phyloP scores from a whole-genome alignment of 1,139 yeast genomes.

The Trichomonascaceae sp. region DNA sequence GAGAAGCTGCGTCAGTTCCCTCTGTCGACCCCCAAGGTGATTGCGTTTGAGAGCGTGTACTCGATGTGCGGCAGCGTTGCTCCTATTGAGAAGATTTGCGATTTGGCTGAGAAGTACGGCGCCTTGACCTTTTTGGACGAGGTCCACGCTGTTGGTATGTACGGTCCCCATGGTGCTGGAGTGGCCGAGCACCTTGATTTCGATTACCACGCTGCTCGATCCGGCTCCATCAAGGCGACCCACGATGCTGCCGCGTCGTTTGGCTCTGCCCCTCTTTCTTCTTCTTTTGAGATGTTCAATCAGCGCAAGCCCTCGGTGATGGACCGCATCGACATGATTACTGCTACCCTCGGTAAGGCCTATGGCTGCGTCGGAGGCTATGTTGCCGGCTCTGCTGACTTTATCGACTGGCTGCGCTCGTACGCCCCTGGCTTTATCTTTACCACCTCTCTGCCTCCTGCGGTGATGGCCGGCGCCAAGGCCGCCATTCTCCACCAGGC shows the following conservation, averaged over 20 bases:
- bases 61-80: constrained; percentile 98
- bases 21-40: constrained; percentile 72
- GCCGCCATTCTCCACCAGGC: constrained; percentile 82
- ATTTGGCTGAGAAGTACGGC: constrained; percentile 92
- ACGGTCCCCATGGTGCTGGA: constrained; percentile 99
- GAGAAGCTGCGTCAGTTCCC: constrained; percentile 67
- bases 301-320: constrained; percentile 43
- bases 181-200: constrained; percentile 94
- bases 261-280: constrained; percentile 6
- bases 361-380: constrained; percentile 97
- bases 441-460: constrained; percentile 92
- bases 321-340: constrained; percentile 89
- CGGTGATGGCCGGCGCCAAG: constrained; percentile 93
- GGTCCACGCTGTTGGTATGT: constrained; percentile 98
- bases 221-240: constrained; percentile 4
- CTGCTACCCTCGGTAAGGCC: constrained; percentile 96
- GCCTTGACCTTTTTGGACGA: constrained; percentile 95
- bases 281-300: constrained; percentile 1
- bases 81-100: constrained; percentile 86
- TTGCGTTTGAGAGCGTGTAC: constrained; percentile 94
- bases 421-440: constrained; percentile 96
- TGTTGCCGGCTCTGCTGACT: constrained; percentile 72
- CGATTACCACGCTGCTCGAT: constrained; percentile 43
- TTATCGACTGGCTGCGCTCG: constrained; percentile 92
- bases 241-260: constrained; percentile 34